These are phyloP conservation scores for Oryza brachyantha DNA, from an alignment of 176 grass and related monocot species.

Conservation along the genomic window DNA sequence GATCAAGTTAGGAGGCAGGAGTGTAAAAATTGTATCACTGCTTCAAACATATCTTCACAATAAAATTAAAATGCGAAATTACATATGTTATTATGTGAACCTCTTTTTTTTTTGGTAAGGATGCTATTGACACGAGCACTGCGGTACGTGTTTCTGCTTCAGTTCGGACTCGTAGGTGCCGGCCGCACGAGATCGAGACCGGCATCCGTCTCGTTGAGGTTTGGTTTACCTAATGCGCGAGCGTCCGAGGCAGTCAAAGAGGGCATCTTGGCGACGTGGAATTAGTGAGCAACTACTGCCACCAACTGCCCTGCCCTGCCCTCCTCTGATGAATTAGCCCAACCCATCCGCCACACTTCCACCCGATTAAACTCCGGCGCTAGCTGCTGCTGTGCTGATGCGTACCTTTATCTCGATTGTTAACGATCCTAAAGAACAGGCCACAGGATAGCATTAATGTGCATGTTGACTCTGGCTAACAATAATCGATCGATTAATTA, in stretches of 20 bases:
- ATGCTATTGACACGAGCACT: too few species aligned
- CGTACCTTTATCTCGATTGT: not conserved
- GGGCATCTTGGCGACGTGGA: slow-evolving; percentile 39
- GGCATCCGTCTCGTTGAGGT: not conserved
- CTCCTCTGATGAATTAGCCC: not conserved
- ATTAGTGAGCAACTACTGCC: slow-evolving; percentile 36
- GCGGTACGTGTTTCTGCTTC: too few species aligned
- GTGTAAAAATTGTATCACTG: too few species aligned
- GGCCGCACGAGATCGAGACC: too few species aligned
- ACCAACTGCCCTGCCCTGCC: slow-evolving; percentile 43
- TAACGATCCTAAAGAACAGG: not conserved
- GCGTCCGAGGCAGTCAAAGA: slow-evolving; percentile 22
- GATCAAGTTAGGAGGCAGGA: too few species aligned
- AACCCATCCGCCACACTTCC: not conserved
- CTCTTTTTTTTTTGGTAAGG: too few species aligned
- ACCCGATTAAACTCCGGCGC: not conserved
- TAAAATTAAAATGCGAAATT: too few species aligned
- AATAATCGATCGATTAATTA: not conserved
- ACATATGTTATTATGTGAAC: too few species aligned
- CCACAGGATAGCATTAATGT: not conserved
- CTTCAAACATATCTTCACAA: too few species aligned
- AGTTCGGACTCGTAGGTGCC: too few species aligned
- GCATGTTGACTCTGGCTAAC: not conserved
- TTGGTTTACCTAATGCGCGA: slow-evolving; percentile 50
- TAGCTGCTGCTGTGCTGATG: not conserved